These are phyloP conservation scores for Neopestalotiopsis sp. DNA, from an alignment of 2,329 filamentous ascomycete genomes.

Conservation along the genomic window DNA sequence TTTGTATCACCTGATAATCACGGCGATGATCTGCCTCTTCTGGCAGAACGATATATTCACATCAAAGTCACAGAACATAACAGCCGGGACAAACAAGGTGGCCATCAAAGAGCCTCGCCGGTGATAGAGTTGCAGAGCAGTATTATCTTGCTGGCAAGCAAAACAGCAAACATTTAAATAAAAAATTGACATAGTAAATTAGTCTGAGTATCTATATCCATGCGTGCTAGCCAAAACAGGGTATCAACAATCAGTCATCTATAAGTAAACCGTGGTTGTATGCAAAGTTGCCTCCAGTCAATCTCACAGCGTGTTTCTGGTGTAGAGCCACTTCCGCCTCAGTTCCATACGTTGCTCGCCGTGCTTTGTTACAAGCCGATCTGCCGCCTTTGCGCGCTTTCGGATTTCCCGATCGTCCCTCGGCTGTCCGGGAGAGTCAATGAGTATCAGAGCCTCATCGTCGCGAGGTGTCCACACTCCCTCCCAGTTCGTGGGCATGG, in stretches of 20 bases:
- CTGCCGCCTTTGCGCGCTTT: conserved; percentile 7
- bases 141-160: no score
- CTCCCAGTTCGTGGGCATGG: conserved; percentile 19
- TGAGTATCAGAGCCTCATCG: conserved; percentile 13
- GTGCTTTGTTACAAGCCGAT: conserved; percentile 12
- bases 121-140: no score
- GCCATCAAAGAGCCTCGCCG: no score
- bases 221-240: background rate
- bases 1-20: no score
- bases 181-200: background rate
- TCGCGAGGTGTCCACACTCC: conserved; percentile 17
- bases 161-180: no score
- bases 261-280: background rate
- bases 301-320: conserved; percentile 5
- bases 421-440: conserved; percentile 14
- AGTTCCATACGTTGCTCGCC: conserved; percentile 15
- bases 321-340: conserved; percentile 18
- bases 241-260: background rate
- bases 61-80: no score
- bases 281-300: background rate
- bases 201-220: background rate
- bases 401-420: conserved; percentile 12
- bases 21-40: no score
- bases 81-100: no score
- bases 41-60: no score